Evolutionary conservation across 129 eudicot species (phyloP).

Genomic region (Flaveria robusta): DNA sequence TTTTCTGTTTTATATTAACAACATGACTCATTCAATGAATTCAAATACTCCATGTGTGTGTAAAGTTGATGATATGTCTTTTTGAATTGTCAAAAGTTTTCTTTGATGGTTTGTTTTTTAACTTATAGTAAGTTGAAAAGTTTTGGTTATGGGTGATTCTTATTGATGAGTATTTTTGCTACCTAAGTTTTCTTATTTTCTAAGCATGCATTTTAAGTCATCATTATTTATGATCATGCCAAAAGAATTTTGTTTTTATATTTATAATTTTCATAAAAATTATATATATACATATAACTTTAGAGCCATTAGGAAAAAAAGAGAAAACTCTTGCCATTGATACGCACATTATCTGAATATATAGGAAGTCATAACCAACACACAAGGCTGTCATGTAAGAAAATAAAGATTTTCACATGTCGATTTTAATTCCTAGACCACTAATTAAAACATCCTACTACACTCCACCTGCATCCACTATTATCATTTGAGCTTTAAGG

Average conservation of each 20-base stretch:
- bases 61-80: neutral
- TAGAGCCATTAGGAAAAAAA: too few species aligned
- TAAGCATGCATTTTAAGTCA: neutral
- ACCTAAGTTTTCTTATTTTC: neutral
- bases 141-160: neutral
- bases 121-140: neutral
- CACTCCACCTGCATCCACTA: too few species aligned
- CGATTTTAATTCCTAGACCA: too few species aligned
- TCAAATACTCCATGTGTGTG: neutral
- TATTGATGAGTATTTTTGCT: neutral
- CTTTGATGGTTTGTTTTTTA: neutral
- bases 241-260: neutral
- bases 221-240: neutral
- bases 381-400: too few species aligned
- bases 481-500: too few species aligned
- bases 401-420: too few species aligned
- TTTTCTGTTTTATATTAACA: conserved; percentile 7
- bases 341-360: too few species aligned
- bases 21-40: conserved; percentile 18
- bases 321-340: too few species aligned
- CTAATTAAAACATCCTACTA: too few species aligned
- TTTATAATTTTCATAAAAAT: neutral
- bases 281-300: too few species aligned
- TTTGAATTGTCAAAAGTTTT: neutral
- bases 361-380: too few species aligned